Percentiles rank a stretch among this genome's conserved stretches.
phyloP scores from a whole-genome alignment of 75 land plant species.

The Sequoiadendron giganteum region DNA sequence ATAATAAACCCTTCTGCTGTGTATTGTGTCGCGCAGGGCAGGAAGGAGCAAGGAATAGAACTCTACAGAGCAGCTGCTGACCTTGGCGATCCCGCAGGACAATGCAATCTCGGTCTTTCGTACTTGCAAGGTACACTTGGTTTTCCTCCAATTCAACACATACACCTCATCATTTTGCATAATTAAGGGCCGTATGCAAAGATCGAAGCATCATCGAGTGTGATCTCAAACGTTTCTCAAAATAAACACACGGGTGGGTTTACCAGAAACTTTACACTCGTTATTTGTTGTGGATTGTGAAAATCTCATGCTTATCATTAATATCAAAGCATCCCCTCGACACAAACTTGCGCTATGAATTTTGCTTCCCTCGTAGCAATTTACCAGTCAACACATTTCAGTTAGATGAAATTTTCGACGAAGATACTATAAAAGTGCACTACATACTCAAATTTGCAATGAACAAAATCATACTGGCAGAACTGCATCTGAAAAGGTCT shows the following conservation, averaged over 20 bases:
- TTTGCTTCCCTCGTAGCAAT: not conserved
- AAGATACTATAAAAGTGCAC: not conserved
- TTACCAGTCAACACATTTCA: not conserved
- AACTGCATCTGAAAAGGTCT: not conserved
- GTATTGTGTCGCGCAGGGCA: conserved; percentile 34
- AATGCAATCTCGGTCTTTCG: conserved; percentile 82
- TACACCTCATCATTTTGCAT: not conserved
- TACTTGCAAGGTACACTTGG: conserved; percentile 59
- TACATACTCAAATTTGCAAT: not conserved
- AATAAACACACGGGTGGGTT: no score
- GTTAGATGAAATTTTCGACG: not conserved
- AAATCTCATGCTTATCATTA: no score
- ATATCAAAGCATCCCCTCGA: not conserved
- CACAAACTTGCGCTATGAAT: not conserved
- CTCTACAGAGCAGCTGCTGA: conserved; percentile 72
- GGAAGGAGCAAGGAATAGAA: conserved; percentile 43
- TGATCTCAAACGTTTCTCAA: no score
- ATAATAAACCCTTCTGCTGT: not conserved
- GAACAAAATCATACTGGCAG: not conserved
- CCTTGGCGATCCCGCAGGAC: conserved; percentile 75
- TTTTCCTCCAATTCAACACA: not conserved
- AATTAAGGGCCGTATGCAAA: not conserved
- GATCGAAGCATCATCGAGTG: not conserved
- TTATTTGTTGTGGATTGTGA: no score
- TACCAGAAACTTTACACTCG: no score